phyloP scores from a whole-genome alignment of 352 stramenopile genomes.

The Hyaloperonospora arabidopsidis region DNA sequence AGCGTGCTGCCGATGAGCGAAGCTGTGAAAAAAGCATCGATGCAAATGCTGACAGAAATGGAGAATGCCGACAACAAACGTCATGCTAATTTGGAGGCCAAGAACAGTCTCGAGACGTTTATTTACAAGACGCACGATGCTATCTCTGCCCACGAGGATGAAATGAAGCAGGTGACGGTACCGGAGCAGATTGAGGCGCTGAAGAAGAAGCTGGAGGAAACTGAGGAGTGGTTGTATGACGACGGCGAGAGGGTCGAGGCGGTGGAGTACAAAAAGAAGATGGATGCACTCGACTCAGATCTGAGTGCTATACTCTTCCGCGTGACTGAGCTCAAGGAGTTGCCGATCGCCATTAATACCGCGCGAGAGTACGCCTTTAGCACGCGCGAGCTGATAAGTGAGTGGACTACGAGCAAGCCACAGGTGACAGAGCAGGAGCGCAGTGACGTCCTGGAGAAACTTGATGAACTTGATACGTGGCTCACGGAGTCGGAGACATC shows the following conservation, averaged over 20 bases:
- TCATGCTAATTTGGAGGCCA: constrained; percentile 66
- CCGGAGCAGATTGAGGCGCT: constrained; percentile 85
- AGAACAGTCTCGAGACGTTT: constrained; percentile 90
- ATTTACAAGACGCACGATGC: constrained; percentile 91
- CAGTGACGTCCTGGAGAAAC: constrained; percentile 77
- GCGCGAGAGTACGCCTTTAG: constrained; percentile 54
- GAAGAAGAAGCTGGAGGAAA: constrained; percentile 57
- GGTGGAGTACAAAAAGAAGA: constrained; percentile 82
- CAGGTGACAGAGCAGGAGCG: constrained; percentile 89
- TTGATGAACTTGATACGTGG: constrained; percentile 79
- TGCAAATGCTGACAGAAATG: constrained; percentile 58
- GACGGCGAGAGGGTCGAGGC: constrained; percentile 85
- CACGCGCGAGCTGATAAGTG: constrained; percentile 50
- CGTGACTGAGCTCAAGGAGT: constrained; percentile 72
- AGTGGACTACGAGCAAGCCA: constrained; percentile 58
- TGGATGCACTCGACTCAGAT: constrained; percentile 66
- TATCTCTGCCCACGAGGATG: constrained; percentile 63
- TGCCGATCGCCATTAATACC: constrained; percentile 76
- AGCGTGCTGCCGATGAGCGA: constrained; percentile 63
- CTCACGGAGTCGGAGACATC: constrained; percentile 57
- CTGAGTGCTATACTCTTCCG: constrained; percentile 87
- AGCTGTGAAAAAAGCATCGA: constrained; percentile 53
- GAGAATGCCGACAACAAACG: constrained; percentile 64
- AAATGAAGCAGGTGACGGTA: constrained; percentile 66
- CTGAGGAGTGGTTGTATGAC: constrained; percentile 91